Evolutionary conservation across 495 filamentous ascomycete genomes (phyloP).

Genomic region (Pyronema omphalodes): DNA sequence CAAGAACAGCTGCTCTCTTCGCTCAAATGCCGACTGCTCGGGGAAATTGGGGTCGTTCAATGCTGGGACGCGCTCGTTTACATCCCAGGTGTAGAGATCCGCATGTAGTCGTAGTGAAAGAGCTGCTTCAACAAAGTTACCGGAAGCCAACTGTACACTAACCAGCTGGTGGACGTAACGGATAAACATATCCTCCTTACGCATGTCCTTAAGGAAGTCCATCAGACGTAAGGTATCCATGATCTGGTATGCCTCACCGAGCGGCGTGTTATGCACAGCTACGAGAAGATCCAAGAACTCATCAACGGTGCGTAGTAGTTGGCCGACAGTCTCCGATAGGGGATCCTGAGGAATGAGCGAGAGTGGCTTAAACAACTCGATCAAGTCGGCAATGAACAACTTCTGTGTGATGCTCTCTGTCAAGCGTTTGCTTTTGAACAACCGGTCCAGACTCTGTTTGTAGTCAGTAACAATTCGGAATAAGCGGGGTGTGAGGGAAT

Average conservation of each 20-base stretch:
- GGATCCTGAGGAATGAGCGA: constrained; percentile 47
- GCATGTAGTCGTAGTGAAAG: constrained; percentile 80
- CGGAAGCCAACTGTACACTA: constrained; percentile 49
- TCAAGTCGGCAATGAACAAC: constrained; percentile 72
- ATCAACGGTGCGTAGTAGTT: constrained; percentile 65
- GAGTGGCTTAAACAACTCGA: constrained; percentile 59
- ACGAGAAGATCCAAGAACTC: constrained; percentile 82
- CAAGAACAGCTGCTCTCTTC: constrained; percentile 83
- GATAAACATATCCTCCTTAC: constrained; percentile 91
- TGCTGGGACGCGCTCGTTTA: constrained; percentile 44
- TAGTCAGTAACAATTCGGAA: constrained; percentile 3
- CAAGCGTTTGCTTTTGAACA: constrained; percentile 75
- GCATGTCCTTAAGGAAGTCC: constrained; percentile 94
- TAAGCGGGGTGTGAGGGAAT: neutral
- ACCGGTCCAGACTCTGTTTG: constrained; percentile 50
- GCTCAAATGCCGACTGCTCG: constrained; percentile 74
- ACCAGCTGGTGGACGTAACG: constrained; percentile 91
- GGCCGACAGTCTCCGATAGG: constrained; percentile 55
- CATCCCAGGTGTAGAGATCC: constrained; percentile 85
- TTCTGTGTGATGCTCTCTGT: constrained; percentile 83
- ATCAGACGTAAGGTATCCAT: constrained; percentile 80
- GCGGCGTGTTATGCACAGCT: constrained; percentile 71
- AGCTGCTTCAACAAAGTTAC: constrained; percentile 78
- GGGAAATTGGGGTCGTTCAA: constrained; percentile 58
- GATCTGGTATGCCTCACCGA: constrained; percentile 56